phyloP scores from a whole-genome alignment of 2,329 filamentous ascomycete genomes.

The Pseudocercospora fuligena region DNA sequence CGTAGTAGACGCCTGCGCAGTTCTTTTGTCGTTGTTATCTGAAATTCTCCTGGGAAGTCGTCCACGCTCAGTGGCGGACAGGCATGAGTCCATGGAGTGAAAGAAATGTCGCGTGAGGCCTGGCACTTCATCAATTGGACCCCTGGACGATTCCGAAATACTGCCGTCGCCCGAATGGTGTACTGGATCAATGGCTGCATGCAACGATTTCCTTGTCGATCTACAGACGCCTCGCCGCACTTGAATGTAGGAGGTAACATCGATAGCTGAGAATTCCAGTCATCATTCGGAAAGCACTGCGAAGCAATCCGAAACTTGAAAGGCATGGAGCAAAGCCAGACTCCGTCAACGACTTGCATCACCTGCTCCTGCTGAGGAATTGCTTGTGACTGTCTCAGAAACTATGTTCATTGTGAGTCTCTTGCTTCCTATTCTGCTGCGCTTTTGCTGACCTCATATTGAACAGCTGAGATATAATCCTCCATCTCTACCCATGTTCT shows the following conservation, averaged over 20 bases:
- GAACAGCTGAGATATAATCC: background rate
- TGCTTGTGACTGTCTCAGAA: background rate
- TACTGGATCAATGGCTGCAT: slow-evolving; percentile 16
- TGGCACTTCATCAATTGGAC: background rate
- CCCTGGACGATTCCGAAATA: background rate
- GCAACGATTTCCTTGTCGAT: slow-evolving; percentile 11
- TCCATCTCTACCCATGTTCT: background rate
- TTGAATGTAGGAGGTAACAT: slow-evolving; percentile 7
- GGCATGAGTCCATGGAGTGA: background rate
- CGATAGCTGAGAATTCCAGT: slow-evolving; percentile 2
- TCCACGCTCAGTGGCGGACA: slow-evolving; percentile 6
- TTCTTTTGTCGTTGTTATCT: background rate
- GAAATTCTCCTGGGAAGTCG: slow-evolving; percentile 15
- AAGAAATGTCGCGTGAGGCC: background rate
- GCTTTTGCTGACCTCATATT: background rate
- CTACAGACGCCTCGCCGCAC: background rate
- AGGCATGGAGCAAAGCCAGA: slow-evolving; percentile 3
- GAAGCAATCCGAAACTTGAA: slow-evolving; percentile 15
- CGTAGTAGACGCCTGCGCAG: slow-evolving; percentile 6
- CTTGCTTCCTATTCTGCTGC: background rate
- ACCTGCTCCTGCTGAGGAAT: background rate
- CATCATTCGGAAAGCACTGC: slow-evolving; percentile 13
- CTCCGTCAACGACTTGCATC: background rate
- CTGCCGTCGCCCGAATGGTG: slow-evolving; percentile 1
- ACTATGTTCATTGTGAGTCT: background rate